These are phyloP conservation scores for Aspergillus amoenus DNA, from an alignment of 2,329 filamentous ascomycete species.

Conservation along the genomic window DNA sequence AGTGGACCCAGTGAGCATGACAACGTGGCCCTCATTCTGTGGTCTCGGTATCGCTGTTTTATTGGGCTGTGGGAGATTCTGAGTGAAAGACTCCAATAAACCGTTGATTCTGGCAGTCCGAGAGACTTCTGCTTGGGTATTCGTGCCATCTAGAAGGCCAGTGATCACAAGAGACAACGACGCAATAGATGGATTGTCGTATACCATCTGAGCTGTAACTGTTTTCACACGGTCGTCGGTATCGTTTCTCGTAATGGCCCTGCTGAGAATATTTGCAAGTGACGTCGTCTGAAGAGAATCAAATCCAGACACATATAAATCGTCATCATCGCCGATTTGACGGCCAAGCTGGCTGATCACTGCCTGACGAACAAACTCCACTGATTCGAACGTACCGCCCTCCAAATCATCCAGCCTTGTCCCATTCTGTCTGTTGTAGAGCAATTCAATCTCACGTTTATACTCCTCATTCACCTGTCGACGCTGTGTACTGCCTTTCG, in stretches of 20 bases:
- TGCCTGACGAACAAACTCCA: not conserved
- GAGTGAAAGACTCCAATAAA: not conserved
- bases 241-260: no score
- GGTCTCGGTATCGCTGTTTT: no score
- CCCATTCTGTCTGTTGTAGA: not conserved
- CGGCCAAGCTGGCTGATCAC: not conserved
- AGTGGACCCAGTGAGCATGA: conserved; percentile 42
- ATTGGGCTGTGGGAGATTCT: not conserved
- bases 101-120: not conserved
- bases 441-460: not conserved
- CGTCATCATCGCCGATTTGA: not conserved
- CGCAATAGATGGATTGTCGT: not conserved
- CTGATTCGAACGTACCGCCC: not conserved
- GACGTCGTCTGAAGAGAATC: not conserved
- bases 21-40: not conserved
- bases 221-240: no score
- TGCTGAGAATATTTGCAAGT: not conserved
- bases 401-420: not conserved
- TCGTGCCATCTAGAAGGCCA: not conserved
- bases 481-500: not conserved
- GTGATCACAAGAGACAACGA: not conserved
- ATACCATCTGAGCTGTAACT: not conserved
- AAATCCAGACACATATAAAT: not conserved
- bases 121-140: not conserved
- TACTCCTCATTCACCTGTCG: not conserved